Evolutionary conservation across 2,329 filamentous ascomycete species (phyloP).

Genomic region (Amesomyces nigricolor): DNA sequence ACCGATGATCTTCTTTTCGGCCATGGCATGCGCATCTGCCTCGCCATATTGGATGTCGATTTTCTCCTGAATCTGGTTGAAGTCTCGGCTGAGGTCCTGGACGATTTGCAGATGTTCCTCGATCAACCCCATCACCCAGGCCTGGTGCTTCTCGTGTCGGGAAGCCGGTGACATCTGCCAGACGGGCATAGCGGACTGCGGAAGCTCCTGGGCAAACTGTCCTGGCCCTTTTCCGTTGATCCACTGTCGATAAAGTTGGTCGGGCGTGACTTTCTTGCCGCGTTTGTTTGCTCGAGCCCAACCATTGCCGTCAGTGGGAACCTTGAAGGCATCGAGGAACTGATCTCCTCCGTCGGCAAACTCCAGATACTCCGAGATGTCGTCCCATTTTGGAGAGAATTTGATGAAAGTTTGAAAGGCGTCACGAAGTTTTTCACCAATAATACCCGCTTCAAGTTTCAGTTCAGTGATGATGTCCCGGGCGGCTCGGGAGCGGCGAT

Average conservation of each 20-base stretch:
- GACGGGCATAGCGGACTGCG: slow-evolving; percentile 31
- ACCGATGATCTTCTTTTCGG: slow-evolving; percentile 55
- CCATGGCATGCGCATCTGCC: slow-evolving; percentile 39
- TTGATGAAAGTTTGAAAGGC: slow-evolving; percentile 17
- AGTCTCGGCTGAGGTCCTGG: slow-evolving; percentile 33
- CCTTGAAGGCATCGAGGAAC: slow-evolving; percentile 52
- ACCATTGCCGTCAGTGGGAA: slow-evolving; percentile 40
- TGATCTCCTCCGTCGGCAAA: slow-evolving; percentile 46
- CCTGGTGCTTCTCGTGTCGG: slow-evolving; percentile 33
- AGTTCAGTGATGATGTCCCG: slow-evolving; percentile 40
- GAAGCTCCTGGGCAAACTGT: slow-evolving; percentile 32
- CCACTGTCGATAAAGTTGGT: slow-evolving; percentile 55
- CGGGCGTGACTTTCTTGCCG: slow-evolving; percentile 38
- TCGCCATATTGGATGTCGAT: slow-evolving; percentile 42
- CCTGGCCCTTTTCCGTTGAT: slow-evolving; percentile 40
- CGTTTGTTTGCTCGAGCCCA: slow-evolving; percentile 42
- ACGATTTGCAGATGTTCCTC: slow-evolving; percentile 47
- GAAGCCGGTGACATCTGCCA: slow-evolving; percentile 46
- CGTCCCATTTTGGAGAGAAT: slow-evolving; percentile 17
- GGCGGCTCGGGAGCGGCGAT: slow-evolving; percentile 29
- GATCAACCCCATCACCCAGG: slow-evolving; percentile 43
- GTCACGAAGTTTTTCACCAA: slow-evolving; percentile 24
- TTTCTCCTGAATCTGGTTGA: slow-evolving; percentile 37
- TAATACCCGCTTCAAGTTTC: slow-evolving; percentile 32
- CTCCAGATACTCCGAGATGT: slow-evolving; percentile 41